These are phyloP conservation scores for Lactarius sp. DNA, from an alignment of 768 basidiomycete genomes.

Conservation along the genomic window DNA sequence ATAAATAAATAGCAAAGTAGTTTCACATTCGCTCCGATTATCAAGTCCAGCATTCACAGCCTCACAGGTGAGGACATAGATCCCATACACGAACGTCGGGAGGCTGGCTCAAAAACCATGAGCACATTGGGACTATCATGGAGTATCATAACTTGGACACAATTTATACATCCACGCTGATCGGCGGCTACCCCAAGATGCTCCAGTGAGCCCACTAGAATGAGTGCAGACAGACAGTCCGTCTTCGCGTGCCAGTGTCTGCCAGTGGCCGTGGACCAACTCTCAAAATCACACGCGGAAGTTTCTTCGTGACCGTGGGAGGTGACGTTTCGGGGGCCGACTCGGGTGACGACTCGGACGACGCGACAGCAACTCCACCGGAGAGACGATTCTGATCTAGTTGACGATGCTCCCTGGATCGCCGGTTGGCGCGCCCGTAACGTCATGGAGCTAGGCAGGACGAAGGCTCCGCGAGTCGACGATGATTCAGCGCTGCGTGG, in stretches of 20 bases:
- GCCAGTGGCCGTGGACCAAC: slow-evolving; percentile 21
- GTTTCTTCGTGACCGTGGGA: slow-evolving; percentile 12
- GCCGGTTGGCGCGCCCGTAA: too few species aligned
- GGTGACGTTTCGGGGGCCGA: slow-evolving; percentile 5
- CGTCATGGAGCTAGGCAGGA: too few species aligned
- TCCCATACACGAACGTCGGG: too few species aligned
- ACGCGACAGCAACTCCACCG: background rate
- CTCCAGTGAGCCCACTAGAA: background rate
- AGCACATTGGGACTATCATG: background rate
- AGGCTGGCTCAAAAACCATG: background rate
- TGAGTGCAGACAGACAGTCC: background rate
- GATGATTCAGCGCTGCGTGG: too few species aligned
- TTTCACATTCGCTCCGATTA: background rate
- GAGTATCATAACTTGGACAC: background rate
- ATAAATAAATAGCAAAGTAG: too few species aligned
- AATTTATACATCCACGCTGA: background rate
- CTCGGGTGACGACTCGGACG: background rate
- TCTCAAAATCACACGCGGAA: slow-evolving; percentile 25
- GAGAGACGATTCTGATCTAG: background rate
- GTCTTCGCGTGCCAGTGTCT: slow-evolving; percentile 7
- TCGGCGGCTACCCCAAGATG: background rate
- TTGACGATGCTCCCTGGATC: too few species aligned
- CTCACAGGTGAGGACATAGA: background rate
- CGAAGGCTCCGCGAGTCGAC: background rate
- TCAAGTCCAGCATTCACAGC: background rate